Base-by-base conservation (phyloP, 225 moss, liverwort and hornwort genomes). In the Lunularia cruciata region DNA sequence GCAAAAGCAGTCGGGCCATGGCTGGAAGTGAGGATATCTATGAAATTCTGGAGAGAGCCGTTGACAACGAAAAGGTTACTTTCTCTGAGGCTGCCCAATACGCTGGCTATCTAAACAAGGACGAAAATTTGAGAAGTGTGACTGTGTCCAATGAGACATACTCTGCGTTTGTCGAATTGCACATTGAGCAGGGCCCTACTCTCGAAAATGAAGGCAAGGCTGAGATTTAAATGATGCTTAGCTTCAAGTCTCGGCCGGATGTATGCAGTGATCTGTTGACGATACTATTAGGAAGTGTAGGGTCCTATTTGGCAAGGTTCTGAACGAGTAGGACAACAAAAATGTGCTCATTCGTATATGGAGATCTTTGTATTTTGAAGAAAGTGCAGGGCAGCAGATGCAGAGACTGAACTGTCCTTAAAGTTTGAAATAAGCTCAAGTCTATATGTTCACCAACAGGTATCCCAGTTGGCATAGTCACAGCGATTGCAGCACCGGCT, bases 161-260 rank as follows among this genome's bases (percentile, higher is more conserved):
- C 75, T 81, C 85, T 7, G 86, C 81, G 4, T 98, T 98, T 61
- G 67, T 93, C 49, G 98, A 98, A 79, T 83, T 98, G 78, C 98
- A 98, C 59, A 98, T 98, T 30, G 98, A 98, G 78, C 98, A 98
- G 80, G 98, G 98, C 16, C 98, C 98, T 27, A 77, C 83, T n/a
- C 89, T 98, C 67, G 98, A 98, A 83, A 81, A 73, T 46, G 91
- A 93, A 88, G 93, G 90, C 65, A 86, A 80, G 87, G 22, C 15
- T 38, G 35, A 4, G n/a, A 61, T n/a, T n/a, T n/a, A n/a, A n/a
- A n/a, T n/a, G n/a, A n/a, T n/a, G n/a, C n/a, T n/a, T n/a, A n/a
- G n/a, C n/a, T n/a, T n/a, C n/a, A n/a, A n/a, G n/a, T n/a, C n/a
- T n/a, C n/a, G n/a, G n/a, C n/a, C n/a, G n/a, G n/a, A n/a, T n/a